Evolutionary conservation across 2,329 filamentous ascomycete genomes (phyloP).

Genomic region (Aphanoascus verrucosus): DNA sequence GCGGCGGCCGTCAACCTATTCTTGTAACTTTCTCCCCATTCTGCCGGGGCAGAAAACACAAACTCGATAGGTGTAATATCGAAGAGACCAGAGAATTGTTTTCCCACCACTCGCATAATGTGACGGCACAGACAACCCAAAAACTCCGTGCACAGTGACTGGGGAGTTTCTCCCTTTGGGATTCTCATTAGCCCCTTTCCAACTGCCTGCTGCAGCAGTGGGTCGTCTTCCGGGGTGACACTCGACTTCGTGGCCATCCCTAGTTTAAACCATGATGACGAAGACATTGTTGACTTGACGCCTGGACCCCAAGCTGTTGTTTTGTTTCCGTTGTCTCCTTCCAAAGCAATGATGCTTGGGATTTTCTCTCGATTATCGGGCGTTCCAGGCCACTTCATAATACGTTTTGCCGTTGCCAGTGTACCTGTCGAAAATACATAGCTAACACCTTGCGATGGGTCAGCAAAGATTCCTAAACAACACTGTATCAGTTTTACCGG

Average conservation of each 20-base stretch:
- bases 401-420: background rate
- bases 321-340: conserved; percentile 28
- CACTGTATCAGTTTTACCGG: conserved; percentile 10
- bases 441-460: conserved; percentile 8
- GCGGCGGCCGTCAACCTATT: conserved; percentile 12
- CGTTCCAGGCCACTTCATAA: conserved; percentile 15
- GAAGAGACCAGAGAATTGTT: background rate
- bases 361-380: conserved; percentile 12
- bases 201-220: conserved; percentile 11
- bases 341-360: conserved; percentile 13
- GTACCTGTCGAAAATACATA: conserved; percentile 2
- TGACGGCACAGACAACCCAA: conserved; percentile 12
- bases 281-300: conserved; percentile 1
- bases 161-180: conserved; percentile 13
- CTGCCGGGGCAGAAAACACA: conserved; percentile 17
- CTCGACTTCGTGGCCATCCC: conserved; percentile 10
- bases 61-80: conserved; percentile 10
- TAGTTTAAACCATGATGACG: conserved; percentile 18
- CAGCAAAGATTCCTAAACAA: background rate
- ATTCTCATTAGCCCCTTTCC: conserved; percentile 12
- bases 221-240: conserved; percentile 13
- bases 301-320: conserved; percentile 14
- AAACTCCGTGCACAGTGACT: conserved; percentile 14
- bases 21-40: conserved; percentile 14
- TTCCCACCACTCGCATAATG: conserved; percentile 7